Evolutionary conservation across 371 early-diverging fungal genomes (phyloP).

Genomic region (Conidiobolus incongruus): DNA sequence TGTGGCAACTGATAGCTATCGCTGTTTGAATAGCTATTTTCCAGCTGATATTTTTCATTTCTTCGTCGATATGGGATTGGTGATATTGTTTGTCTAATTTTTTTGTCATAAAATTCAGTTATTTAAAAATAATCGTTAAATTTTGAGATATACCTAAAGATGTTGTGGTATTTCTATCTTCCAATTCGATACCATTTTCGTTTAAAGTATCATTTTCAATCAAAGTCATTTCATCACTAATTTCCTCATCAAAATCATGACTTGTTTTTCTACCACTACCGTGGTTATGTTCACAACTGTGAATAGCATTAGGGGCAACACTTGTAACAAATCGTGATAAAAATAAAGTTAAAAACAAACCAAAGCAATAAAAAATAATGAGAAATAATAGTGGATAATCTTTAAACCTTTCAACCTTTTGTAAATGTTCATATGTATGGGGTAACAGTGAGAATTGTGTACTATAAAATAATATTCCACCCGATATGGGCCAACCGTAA

Average conservation of each 20-base stretch:
- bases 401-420: not conserved
- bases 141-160: not conserved
- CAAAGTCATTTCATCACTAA: not conserved
- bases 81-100: not conserved
- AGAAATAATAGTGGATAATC: conserved; percentile 1
- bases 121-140: not conserved
- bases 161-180: not conserved
- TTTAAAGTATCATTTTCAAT: not conserved
- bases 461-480: conserved; percentile 4
- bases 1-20: conserved; percentile 51
- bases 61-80: not conserved
- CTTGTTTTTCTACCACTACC: not conserved
- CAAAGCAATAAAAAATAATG: conserved; percentile 3
- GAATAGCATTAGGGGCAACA: not conserved
- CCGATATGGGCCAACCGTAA: not conserved
- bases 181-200: not conserved
- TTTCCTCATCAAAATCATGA: not conserved
- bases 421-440: conserved; percentile 2
- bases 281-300: not conserved
- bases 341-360: conserved; percentile 2
- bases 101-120: not conserved
- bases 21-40: conserved; percentile 51
- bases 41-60: conserved; percentile 1
- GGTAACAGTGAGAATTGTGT: conserved; percentile 4
- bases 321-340: conserved; percentile 1